Evolutionary conservation across 768 basidiomycete species (phyloP).

Genomic region (Boletus sp.): DNA sequence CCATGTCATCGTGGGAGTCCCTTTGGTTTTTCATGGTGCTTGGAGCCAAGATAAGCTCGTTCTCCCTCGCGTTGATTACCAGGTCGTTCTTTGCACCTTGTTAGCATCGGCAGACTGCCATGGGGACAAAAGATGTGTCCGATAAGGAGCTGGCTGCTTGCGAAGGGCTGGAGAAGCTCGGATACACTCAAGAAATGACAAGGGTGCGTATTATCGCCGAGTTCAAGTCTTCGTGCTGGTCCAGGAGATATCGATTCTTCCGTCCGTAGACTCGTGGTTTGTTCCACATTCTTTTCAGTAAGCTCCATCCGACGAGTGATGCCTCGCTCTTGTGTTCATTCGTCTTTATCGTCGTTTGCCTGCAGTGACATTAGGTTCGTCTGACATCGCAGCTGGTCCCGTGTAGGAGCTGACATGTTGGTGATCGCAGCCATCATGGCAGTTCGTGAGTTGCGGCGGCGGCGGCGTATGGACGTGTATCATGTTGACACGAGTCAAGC

Average conservation of each 20-base stretch:
- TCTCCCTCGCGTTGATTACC: background rate
- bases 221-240: background rate
- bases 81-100: background rate
- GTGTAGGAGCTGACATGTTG: constrained; percentile 1
- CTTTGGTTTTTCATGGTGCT: too few species aligned
- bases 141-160: constrained; percentile 28
- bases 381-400: background rate
- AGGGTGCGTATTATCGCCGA: constrained; percentile 33
- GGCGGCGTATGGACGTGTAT: background rate
- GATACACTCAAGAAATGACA: constrained; percentile 54
- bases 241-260: background rate
- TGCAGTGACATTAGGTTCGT: constrained; percentile 49
- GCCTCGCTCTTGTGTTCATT: background rate
- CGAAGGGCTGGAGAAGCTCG: constrained; percentile 46
- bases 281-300: constrained; percentile 53
- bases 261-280: constrained; percentile 44
- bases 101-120: background rate
- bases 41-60: background rate
- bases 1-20: background rate
- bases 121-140: constrained; percentile 10
- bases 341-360: background rate
- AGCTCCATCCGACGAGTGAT: constrained; percentile 14
- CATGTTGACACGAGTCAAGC: constrained; percentile 34
- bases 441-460: constrained; percentile 48
- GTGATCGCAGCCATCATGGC: constrained; percentile 50